Conservation (phyloP, 352 stramenopile species). For the Aphanomyces cochlioides region DNA sequence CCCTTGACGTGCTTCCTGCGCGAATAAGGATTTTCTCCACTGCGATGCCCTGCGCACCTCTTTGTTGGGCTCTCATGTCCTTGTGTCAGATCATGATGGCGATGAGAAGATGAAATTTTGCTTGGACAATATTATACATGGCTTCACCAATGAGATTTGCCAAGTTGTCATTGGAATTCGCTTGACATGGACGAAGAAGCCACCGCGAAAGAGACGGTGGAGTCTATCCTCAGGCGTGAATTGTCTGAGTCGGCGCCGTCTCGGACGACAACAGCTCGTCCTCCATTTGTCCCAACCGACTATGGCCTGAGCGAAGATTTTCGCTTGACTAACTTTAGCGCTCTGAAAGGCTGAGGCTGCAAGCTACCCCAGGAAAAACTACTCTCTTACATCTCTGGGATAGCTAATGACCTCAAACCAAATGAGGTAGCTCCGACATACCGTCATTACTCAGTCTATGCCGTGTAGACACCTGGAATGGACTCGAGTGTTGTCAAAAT, state of each 20-base stretch:
- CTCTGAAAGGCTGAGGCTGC: conserved; percentile 94
- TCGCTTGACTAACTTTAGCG: conserved; percentile 76
- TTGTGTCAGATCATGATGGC: no score
- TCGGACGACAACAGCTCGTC: conserved; percentile 15
- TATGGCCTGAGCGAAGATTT: conserved; percentile 74
- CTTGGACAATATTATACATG: background rate
- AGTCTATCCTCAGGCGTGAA: conserved; percentile 53
- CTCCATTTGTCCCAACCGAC: conserved; percentile 50
- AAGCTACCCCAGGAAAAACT: conserved; percentile 93
- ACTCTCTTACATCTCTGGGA: conserved; percentile 85
- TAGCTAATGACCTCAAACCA: conserved; percentile 88
- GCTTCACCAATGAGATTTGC: background rate
- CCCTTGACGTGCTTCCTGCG: no score
- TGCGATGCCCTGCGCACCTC: no score
- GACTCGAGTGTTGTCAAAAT: conserved; percentile 90
- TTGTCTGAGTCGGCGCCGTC: conserved; percentile 33
- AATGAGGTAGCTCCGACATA: conserved; percentile 50
- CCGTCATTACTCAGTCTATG: background rate
- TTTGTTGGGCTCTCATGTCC: no score
- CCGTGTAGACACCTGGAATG: conserved; percentile 65
- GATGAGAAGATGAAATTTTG: background rate
- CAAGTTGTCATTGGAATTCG: background rate
- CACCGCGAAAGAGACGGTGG: background rate
- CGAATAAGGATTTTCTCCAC: no score
- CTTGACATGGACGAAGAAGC: background rate